Evolutionary conservation across 1,284 basidiomycete species (phyloP).

Genomic region (Phellinidium pouzarii): DNA sequence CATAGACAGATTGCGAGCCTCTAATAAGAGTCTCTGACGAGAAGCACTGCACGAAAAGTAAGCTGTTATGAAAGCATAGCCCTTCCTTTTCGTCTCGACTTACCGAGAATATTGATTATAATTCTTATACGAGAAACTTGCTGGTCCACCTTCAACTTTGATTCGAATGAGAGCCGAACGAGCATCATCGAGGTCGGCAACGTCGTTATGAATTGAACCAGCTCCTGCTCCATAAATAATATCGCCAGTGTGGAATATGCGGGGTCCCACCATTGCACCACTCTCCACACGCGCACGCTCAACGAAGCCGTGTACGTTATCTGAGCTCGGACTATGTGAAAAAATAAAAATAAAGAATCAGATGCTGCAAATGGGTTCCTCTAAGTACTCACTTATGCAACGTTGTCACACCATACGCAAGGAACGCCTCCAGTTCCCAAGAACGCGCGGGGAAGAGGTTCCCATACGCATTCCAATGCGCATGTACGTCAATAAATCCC

Average conservation of each 20-base stretch:
- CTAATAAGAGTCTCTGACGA: slow-evolving; percentile 56
- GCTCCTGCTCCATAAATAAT: slow-evolving; percentile 58
- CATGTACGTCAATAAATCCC: slow-evolving; percentile 70
- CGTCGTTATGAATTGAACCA: slow-evolving; percentile 51
- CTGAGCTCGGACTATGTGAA: slow-evolving; percentile 48
- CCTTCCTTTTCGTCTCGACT: slow-evolving; percentile 13
- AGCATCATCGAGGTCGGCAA: slow-evolving; percentile 54
- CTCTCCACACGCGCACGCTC: slow-evolving; percentile 63
- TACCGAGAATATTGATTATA: slow-evolving; percentile 63
- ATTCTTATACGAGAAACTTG: slow-evolving; percentile 69
- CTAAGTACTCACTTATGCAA: slow-evolving; percentile 56
- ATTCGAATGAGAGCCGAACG: slow-evolving; percentile 56
- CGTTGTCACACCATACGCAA: slow-evolving; percentile 72
- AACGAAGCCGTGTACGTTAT: slow-evolving; percentile 51
- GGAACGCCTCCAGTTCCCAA: slow-evolving; percentile 69
- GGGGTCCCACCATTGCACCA: slow-evolving; percentile 58
- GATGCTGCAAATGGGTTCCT: neutral
- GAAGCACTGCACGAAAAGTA: slow-evolving; percentile 47
- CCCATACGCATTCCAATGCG: slow-evolving; percentile 56
- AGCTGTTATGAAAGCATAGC: neutral
- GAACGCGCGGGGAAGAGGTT: slow-evolving; percentile 52
- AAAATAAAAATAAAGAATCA: neutral
- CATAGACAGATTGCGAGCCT: slow-evolving; percentile 57
- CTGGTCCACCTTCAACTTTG: slow-evolving; percentile 63
- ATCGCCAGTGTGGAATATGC: slow-evolving; percentile 62